A percentile compares a stretch with the other conserved stretches of the same genome.
Conservation (phyloP, 805 yeast species). For the Groenewaldozyma salmanticensis region DNA sequence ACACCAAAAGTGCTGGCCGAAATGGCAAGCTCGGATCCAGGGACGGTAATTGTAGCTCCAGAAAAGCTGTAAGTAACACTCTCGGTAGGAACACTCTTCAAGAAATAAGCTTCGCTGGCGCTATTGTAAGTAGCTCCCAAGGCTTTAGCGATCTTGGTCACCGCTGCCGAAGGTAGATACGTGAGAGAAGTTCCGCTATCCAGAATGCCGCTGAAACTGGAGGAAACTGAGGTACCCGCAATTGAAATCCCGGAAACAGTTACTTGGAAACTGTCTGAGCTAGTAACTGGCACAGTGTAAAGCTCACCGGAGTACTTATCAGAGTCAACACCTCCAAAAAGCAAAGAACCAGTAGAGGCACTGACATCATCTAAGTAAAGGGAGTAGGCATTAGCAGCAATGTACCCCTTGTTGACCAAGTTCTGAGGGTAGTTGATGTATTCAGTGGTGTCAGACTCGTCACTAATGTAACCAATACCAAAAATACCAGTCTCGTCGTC, state of each 20-base stretch:
- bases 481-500: conserved; percentile 14
- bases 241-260: conserved; percentile 3
- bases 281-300: conserved; percentile 32
- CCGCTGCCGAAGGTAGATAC: conserved; percentile 34
- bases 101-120: conserved; percentile 2
- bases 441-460: conserved; percentile 17
- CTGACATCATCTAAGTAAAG: conserved; percentile 40
- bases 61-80: conserved; percentile 16
- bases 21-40: conserved; percentile 2
- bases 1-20: neutral
- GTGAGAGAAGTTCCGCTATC: conserved; percentile 51
- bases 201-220: conserved; percentile 5
- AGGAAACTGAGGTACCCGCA: neutral
- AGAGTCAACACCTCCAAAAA: conserved; percentile 45
- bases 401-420: conserved; percentile 46
- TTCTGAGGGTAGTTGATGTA: conserved; percentile 56
- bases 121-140: conserved; percentile 8
- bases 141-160: conserved; percentile 12
- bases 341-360: conserved; percentile 19
- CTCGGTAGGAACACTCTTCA: conserved; percentile 1
- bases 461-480: conserved; percentile 21
- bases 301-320: conserved; percentile 32
- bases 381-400: conserved; percentile 48
- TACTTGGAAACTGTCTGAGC: conserved; percentile 16
- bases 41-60: conserved; percentile 20